Base-by-base conservation (phyloP, 148 eudicot species). In the Tetragonia tetragonoides region DNA sequence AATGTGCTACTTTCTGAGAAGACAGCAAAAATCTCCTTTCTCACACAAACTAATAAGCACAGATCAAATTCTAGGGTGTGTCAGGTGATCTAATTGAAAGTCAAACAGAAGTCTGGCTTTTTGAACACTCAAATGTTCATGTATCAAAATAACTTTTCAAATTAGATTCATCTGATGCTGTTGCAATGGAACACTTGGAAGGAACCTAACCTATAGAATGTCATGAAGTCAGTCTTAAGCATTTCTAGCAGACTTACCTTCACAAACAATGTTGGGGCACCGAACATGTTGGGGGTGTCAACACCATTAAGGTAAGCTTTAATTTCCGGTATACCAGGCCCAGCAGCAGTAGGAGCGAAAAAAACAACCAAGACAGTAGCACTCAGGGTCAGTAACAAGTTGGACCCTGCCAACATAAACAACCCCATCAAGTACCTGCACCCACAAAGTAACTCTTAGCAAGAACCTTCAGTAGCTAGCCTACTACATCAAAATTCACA, bases 321-420 rank as follows among this genome's bases (percentile, higher is more conserved):
- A 57, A 93, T 93, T 77, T 93, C 97, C 8, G 97, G 95, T 41
- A 90, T 90, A 11, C 97, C 97, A 69, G 97, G 97, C 66, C 97
- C 97, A 68, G 97, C 97, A 6, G 95, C 97, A 34, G 95, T 91
- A 46, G 97, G 97, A 71, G 97, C 97, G 64, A 93, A 93, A 38
- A 78, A 88, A 28, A 90, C 92, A 38, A 92, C 90, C 15, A 93
- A 84, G 78, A 87, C 69, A 42, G 97, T 84, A 38, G 97, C 89
- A 16, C 87, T 83, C 72, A 87, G 78, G 47, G 97, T 89, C 70
- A 91, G 77, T 66, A 86, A 38, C 68, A 93, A 88, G 77, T 93
- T 93, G 18, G 79, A 85, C 66, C 83, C 92, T 34, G 93, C 82
- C 74, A 93, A 73, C 51, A 16, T 83, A 37, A 86, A 10, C 77